phyloP scores from a whole-genome alignment of 495 filamentous ascomycete species.

The Penicillium simplicissimum region DNA sequence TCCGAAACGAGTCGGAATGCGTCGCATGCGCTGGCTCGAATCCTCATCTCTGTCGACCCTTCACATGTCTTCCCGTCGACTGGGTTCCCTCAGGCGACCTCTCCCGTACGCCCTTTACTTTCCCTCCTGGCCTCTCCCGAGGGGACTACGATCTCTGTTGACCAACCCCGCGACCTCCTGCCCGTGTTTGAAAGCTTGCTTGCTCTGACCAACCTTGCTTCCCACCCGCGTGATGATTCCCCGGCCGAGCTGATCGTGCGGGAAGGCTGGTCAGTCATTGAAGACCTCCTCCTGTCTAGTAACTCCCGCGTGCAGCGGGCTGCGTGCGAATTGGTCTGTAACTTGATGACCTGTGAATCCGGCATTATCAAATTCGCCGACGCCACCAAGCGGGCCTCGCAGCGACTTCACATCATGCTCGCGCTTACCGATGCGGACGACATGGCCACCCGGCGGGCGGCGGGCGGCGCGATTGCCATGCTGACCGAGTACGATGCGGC shows the following conservation, averaged over 20 bases:
- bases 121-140: conserved; percentile 63
- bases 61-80: conserved; percentile 78
- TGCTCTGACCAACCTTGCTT: conserved; percentile 91
- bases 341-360: conserved; percentile 76
- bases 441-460: conserved; percentile 72
- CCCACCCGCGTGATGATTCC: conserved; percentile 62
- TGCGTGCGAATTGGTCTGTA: conserved; percentile 86
- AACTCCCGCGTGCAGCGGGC: conserved; percentile 80
- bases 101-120: conserved; percentile 76
- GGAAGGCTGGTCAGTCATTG: conserved; percentile 67
- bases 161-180: conserved; percentile 76
- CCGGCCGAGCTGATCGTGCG: conserved; percentile 72
- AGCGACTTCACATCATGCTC: conserved; percentile 77
- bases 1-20: conserved; percentile 58
- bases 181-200: conserved; percentile 87
- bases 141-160: conserved; percentile 38
- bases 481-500: conserved; percentile 74
- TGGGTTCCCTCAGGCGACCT: conserved; percentile 67
- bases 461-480: conserved; percentile 85
- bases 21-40: conserved; percentile 86
- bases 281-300: conserved; percentile 77
- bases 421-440: conserved; percentile 88
- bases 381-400: conserved; percentile 62
- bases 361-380: conserved; percentile 76
- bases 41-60: conserved; percentile 88